These are phyloP conservation scores for Pycnococcus provasolii DNA, from an alignment of 139 green algal genomes.

Conservation along the genomic window DNA sequence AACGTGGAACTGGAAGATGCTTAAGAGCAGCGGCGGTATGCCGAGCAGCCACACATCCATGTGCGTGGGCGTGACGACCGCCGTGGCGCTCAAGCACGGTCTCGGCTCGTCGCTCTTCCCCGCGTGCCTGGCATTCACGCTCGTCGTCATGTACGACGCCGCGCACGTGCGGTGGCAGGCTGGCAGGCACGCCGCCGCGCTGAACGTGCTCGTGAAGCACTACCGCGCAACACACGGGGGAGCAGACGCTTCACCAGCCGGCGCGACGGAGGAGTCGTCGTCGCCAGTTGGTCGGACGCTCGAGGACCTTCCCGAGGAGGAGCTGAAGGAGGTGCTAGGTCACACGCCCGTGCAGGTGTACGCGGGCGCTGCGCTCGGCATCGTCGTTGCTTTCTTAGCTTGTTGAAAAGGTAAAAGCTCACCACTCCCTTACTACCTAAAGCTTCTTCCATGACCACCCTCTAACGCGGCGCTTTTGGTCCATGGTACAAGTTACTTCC, in stretches of 20 bases:
- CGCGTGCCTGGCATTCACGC: constrained; percentile 69
- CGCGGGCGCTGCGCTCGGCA: constrained; percentile 7
- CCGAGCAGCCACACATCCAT: constrained; percentile 91
- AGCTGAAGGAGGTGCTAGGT: constrained; percentile 94
- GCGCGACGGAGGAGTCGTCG: background rate
- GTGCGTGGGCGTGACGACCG: constrained; percentile 73
- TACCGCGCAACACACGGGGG: constrained; percentile 5
- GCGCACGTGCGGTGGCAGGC: constrained; percentile 86
- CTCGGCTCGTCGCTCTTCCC: constrained; percentile 75
- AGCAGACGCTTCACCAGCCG: background rate
- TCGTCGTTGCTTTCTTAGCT: background rate
- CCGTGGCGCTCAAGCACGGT: constrained; percentile 71
- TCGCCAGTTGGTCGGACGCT: background rate
- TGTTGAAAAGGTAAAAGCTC: no score
- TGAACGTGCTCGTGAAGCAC: constrained; percentile 9
- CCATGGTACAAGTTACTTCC: no score
- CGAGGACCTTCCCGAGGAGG: constrained; percentile 53
- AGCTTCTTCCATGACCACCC: no score
- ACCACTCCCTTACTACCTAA: no score
- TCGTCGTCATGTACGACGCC: constrained; percentile 98
- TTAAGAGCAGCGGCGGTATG: constrained; percentile 90
- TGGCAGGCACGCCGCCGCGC: constrained; percentile 63
- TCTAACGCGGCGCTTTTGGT: no score
- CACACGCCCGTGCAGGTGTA: constrained; percentile 84
- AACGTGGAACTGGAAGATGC: constrained; percentile 57